Evolutionary conservation across 1,284 basidiomycete genomes (phyloP).

Genomic region (Ustilago esculenta): DNA sequence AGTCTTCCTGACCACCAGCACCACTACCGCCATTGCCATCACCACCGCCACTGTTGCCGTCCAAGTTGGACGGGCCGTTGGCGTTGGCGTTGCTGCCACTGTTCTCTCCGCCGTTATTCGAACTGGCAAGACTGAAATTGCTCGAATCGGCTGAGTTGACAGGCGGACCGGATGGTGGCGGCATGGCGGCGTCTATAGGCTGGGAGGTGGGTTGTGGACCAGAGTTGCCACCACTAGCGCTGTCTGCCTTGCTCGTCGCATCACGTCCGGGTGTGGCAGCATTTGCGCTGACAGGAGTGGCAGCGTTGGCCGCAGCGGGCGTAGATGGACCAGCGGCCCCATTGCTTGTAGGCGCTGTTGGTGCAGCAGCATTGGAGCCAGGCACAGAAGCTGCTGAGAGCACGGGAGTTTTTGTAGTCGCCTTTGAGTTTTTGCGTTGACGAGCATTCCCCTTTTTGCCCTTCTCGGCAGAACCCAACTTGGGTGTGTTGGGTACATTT

Average conservation of each 20-base stretch:
- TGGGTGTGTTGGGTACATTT: conserved; percentile 49
- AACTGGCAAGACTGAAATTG: background rate
- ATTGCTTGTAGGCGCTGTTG: conserved; percentile 16
- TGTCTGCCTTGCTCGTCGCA: conserved; percentile 15
- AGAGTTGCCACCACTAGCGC: background rate
- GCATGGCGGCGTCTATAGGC: conserved; percentile 34
- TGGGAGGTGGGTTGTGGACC: conserved; percentile 33
- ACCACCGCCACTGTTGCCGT: conserved; percentile 9
- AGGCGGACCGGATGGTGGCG: conserved; percentile 31
- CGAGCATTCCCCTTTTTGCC: conserved; percentile 53
- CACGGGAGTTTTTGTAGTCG: conserved; percentile 48
- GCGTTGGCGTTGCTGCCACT: conserved; percentile 10
- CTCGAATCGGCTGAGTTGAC: conserved; percentile 20
- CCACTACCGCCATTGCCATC: conserved; percentile 11
- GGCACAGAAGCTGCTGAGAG: conserved; percentile 45
- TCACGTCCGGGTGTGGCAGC: conserved; percentile 49
- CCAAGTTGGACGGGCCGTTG: conserved; percentile 19
- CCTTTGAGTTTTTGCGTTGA: conserved; percentile 49
- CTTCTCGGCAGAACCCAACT: conserved; percentile 50
- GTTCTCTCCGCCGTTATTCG: conserved; percentile 11
- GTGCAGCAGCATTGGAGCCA: conserved; percentile 3
- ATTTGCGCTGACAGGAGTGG: conserved; percentile 47
- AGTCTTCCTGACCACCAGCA: conserved; percentile 47
- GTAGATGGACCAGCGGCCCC: conserved; percentile 36
- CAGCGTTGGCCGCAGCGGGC: conserved; percentile 42